These are phyloP conservation scores for Hordeum pubiflorum DNA, from an alignment of 202 grass and related monocot genomes.

Conservation along the genomic window DNA sequence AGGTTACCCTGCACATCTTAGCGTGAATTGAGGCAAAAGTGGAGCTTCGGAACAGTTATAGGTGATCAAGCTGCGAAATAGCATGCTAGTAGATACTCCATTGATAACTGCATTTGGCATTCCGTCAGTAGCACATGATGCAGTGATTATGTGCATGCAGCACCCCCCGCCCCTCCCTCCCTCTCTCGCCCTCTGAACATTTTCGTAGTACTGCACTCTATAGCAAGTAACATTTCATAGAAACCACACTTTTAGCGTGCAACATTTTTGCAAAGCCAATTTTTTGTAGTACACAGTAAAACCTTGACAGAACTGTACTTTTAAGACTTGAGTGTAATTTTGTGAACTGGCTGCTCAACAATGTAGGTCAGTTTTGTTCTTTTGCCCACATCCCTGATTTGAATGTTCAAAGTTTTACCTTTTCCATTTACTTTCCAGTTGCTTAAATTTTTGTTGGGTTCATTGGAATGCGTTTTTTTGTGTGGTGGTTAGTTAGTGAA, in stretches of 20 bases:
- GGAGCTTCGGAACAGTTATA: not conserved
- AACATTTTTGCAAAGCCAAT: not conserved
- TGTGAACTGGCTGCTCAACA: too few relatives aligned
- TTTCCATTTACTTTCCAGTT: not conserved
- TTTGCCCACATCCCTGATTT: too few relatives aligned
- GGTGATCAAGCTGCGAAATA: not conserved
- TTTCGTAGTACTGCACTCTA: not conserved
- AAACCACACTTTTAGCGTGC: not conserved
- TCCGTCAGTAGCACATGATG: not conserved
- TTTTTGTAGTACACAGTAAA: too few relatives aligned
- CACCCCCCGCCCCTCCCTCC: not conserved
- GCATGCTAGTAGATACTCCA: not conserved
- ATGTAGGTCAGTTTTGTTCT: too few relatives aligned
- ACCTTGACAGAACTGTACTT: too few relatives aligned
- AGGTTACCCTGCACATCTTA: not conserved
- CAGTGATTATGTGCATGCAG: not conserved
- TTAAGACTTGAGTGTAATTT: too few relatives aligned
- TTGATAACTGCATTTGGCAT: not conserved
- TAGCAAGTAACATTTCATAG: too few relatives aligned
- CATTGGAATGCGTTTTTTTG: not conserved
- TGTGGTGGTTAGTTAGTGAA: not conserved
- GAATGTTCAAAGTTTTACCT: not conserved
- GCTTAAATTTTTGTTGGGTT: not conserved
- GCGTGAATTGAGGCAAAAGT: not conserved
- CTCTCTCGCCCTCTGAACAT: too few relatives aligned